Base-by-base conservation (phyloP, 1,284 basidiomycete species). In the Boletus subluridellus region DNA sequence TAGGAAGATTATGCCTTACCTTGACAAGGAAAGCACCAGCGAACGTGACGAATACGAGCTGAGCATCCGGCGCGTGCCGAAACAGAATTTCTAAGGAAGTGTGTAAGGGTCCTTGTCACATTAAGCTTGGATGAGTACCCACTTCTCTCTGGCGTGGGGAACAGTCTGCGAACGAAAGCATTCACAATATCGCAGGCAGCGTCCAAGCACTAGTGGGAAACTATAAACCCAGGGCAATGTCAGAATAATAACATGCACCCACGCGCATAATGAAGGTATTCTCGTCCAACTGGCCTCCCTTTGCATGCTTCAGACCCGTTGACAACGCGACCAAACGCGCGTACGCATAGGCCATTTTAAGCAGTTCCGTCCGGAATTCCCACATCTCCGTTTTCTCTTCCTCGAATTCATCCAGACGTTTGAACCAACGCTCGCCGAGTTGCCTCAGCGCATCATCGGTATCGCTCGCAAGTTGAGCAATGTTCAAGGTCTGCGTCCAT, bases 31-130 rank as follows among this genome's bases (percentile, higher is more conserved):
- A 92, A 2, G 89, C 85, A 21, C 87, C 85, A 6, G 91, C 91
- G 63, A 94, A 94, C 0, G 89, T 89, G n/a, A 89, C 82, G 65
- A 92, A 92, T 26, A 94, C 85, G 60, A 86, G 88, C 64, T 94
- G 90, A 1, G 88, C 85, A 68, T 93, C 90, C 2, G 91, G 89
- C 0, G 89, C 90, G 67, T 92, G 89, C 4, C 87, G 80, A 55
- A 90, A 78, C 64, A 82, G 85, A 35, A 80, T 75, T 59, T 80
- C 83, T 85, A 60, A 15, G 30, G 7, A 59, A 56, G 46, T 5
- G 59, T 58, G 53, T 61, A 52, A 54, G 48, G 9, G 30, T n/a
- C 39, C 51, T 37, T 51, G 4, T 38, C 39, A 42, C 8, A 45
- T 42, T 41, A 14, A 56, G 26, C 48, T 3, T 42, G 12, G 21